Base-by-base conservation (phyloP, 495 filamentous ascomycete species). In the Glarea lozoyensis region DNA sequence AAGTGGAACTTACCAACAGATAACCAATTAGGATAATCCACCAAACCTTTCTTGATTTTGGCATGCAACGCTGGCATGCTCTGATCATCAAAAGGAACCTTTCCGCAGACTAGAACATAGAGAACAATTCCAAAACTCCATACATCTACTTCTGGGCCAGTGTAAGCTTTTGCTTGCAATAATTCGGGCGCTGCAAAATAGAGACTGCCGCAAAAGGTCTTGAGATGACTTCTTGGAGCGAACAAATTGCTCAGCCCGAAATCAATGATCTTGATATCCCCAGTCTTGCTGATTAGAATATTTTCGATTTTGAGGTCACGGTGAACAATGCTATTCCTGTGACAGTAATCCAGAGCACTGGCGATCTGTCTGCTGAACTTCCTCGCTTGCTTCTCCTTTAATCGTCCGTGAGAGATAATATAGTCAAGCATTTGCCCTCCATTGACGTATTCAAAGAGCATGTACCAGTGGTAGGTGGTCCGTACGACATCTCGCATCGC, bases 91-190 rank as follows among this genome's bases (percentile, higher is more conserved):
- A 99, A 99, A 2, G 92, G 92, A 3, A 99, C 92, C 60, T 96
- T 99, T 7, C 92, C 92, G 60, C 92, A 99, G 9, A 97, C 92
- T 37, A 99, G 64, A 38, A 99, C 92, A 53, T 97, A 99, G 16
- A 99, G 69, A n/a, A 99, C 92, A 56, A 99, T 94, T 3, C 92
- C 92, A 66, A 99, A 97, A 63, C 93, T 97, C 92, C 92, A 99
- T 1, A 97, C 78, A 57, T 99, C 92, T 11, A 99, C 92, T 57
- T 99, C 92, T 1, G 92, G 92, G 0, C 92, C 92, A 3, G 87
- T 92, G 52, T 99, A 99, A 30, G 88, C 85, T 54, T 82, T 83
- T 17, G 92, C 92, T 54, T 97, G 90, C 16, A 99, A 69, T 40
- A 99, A 67, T 59, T 99, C 92, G 1, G 92, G 92, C 4, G 92